Base-by-base conservation (phyloP, 306 rosid species). In the Dryas octopetala region DNA sequence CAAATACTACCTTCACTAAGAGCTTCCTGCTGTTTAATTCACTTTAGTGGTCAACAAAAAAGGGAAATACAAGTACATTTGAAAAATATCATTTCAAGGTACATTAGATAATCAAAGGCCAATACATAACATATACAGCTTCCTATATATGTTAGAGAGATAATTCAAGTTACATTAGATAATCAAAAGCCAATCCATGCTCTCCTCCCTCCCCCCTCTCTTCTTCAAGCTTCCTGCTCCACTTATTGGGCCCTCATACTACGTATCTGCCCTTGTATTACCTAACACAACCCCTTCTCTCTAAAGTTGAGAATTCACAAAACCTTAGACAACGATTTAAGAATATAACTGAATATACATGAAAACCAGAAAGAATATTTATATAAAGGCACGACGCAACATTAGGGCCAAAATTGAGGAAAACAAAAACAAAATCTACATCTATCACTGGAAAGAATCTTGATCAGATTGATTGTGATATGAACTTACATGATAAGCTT, bases 401-500 rank as follows among this genome's bases (percentile, higher is more conserved):
- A 41, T 11, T 11, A 14, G 16, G 48, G 23, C 50, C 17, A 3
- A 77, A 61, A 74, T 43, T 48, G 71, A 10, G 16, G 48, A 38
- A 44, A 68, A 73, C 23, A 6, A 64, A n/a, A 73, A 66, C 57
- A 53, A 23, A 50, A 28, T 73, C 60, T 17, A n/a, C 38, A 63
- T 66, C 14, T 5, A 16, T 13, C 59, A 53, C 49, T 32, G 38
- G 68, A 49, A 72, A 62, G 59, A 57, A 46, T 47, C 9, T 66
- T 46, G 8, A 19, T 67, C 19, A 15, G 7, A 54, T 7, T 55
- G n/a, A 14, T 9, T 45, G 4, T 13, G 66, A 74, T 70, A 77
- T 70, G 38, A 75, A 69, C 96, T 87, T 87, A 91, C 98, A 95
- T 67, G 97, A 90, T 65, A 95, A 86, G 89, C 97, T 90, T 80